A percentile compares a stretch with the other conserved stretches of the same genome.
phyloP scores from a whole-genome alignment of 331 rosid genomes.

The Rhamnella rubrinervis region DNA sequence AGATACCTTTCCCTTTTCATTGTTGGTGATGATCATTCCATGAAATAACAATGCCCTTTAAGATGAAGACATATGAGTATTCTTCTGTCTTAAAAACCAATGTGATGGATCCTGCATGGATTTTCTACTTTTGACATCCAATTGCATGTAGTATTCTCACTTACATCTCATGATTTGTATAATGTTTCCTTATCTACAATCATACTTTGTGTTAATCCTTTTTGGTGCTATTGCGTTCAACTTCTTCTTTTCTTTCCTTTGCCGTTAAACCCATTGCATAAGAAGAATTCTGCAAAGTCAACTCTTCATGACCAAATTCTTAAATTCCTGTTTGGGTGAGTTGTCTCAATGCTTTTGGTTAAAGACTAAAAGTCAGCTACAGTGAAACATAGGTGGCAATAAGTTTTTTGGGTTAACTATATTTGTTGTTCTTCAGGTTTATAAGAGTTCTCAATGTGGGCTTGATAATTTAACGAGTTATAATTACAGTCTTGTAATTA shows the following conservation, averaged over 20 bases:
- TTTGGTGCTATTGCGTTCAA: slow-evolving; percentile 10
- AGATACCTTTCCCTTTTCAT: background rate
- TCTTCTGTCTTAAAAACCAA: no score
- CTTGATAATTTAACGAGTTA: no score
- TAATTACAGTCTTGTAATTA: no score
- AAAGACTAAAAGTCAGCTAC: background rate
- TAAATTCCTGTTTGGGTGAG: no score
- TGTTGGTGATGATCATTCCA: no score
- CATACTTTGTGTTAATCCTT: slow-evolving; percentile 5
- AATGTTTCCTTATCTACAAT: slow-evolving; percentile 5
- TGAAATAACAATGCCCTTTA: background rate
- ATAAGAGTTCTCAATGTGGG: no score
- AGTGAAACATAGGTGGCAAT: slow-evolving; percentile 2
- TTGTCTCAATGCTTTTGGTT: background rate
- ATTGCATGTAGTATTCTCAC: background rate
- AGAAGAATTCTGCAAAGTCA: slow-evolving; percentile 12
- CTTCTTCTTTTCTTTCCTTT: background rate
- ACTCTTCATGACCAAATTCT: background rate
- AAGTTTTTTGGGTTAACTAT: background rate
- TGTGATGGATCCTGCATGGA: background rate
- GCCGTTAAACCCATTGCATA: slow-evolving; percentile 11
- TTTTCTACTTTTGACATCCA: background rate
- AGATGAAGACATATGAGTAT: no score
- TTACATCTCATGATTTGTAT: slow-evolving; percentile 13
- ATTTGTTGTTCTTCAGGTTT: no score